Percentiles rank a stretch among this genome's conserved stretches.
Conservation (phyloP, 345 rosid genomes). For the Salix exigua region DNA sequence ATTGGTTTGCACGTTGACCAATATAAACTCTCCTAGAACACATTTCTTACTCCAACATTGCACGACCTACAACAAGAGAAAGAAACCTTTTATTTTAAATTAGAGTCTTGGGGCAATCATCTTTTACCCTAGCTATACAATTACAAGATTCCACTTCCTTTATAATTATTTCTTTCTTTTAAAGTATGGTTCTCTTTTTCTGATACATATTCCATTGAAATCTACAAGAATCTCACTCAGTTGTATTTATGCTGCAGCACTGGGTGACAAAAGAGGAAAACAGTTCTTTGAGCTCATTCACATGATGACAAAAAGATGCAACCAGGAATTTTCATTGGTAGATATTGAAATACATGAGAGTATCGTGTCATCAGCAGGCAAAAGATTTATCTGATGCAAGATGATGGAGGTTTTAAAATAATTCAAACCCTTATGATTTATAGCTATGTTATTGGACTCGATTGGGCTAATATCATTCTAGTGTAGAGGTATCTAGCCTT, state of each 20-base stretch:
- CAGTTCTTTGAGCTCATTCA: not conserved
- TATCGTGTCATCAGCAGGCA: not conserved
- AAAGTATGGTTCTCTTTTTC: not conserved
- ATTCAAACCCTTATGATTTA: not conserved
- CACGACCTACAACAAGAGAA: not conserved
- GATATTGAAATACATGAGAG: not conserved
- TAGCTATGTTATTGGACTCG: not conserved
- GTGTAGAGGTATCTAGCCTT: not conserved
- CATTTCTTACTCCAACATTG: not conserved
- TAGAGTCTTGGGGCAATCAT: not conserved
- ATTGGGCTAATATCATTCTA: not conserved
- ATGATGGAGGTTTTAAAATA: not conserved
- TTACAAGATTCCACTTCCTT: not conserved
- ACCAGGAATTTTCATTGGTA: not conserved
- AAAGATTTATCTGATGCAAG: not conserved
- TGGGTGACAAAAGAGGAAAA: not conserved
- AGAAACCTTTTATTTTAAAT: too few species aligned
- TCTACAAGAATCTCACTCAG: not conserved
- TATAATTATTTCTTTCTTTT: not conserved
- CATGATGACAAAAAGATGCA: not conserved
- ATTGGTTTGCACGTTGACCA: not conserved
- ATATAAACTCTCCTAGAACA: not conserved
- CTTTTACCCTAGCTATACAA: not conserved
- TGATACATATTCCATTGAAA: not conserved
- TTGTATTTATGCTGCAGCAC: not conserved